Base-by-base conservation (phyloP, 139 green algal genomes). In the Desmodesmus armatus region DNA sequence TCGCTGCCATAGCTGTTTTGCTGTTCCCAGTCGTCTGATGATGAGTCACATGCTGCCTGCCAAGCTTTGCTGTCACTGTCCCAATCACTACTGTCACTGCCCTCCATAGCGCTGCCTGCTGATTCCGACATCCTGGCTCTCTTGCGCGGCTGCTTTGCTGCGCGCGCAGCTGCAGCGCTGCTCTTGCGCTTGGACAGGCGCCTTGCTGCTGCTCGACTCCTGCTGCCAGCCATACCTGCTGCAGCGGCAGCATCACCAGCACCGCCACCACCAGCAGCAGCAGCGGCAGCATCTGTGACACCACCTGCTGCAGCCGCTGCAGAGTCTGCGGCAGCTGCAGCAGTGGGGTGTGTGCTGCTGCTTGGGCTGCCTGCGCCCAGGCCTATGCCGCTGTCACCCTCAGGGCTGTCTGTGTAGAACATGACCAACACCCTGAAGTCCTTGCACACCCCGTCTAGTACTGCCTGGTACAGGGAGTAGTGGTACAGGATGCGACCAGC, bases 371-470 rank as follows among this genome's bases (percentile, higher is more conserved):
- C 53, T 74, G 65, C 65, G 40, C n/a, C 65, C 35, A 43, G 33
- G 5, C n/a, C 23, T 74, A 21, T 43, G 27, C 40, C 21, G 13
- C 65, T 74, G 65, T 43, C 65, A 74, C 23, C 65, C 21, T 15
- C 65, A 19, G n/a, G 21, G 35, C 65, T 41, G 65, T 29, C 37
- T 55, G 33, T 74, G 65, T 74, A 11, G 65, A 74, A 74, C 65
- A 74, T 74, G 65, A 74, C 65, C 65, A 74, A 29, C 23, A 74
- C 27, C 17, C 41, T 41, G 65, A 74, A 74, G 65, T 74, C 65
- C 33, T 25, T 41, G 65, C 65, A 74, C 15, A 7, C 65, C 11
- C 65, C 65, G 35, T 40, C 27, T 21, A 44, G 33, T 5, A 74
- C 65, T 29, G 65, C 65, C 27, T 74, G 19, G 65, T 43, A 41